Evolutionary conservation across 768 basidiomycete genomes (phyloP), one percentile per base, ranked within the genome.

Genomic region (Cyathus striatus): DNA sequence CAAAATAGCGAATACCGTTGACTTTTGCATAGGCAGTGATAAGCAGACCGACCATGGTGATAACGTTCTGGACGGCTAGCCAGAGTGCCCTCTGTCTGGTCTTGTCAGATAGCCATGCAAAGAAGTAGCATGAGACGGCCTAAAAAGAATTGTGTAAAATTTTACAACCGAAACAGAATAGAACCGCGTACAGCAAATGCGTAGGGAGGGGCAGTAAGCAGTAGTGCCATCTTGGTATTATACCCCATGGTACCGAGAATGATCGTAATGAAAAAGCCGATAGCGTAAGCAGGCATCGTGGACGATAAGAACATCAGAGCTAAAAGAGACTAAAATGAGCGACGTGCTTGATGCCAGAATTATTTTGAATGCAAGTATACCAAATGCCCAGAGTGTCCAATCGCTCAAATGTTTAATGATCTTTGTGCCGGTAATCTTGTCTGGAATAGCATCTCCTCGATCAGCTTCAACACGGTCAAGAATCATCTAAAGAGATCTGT

Each of bases 241-340:
- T 55, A 68, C 3, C 65, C 65, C 65, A 66, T 68, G 9, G 57
- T 49, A 14, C 48, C 46, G n/a, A 69, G 49, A 24, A 69, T 63
- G 32, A 63, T 61, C 13, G 68, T 60, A 14, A 61, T 49, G 50
- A 69, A 69, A 44, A 60, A 57, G 2, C 57, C 59, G 25, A 64
- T 61, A 3, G 61, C 66, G 41, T 68, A 68, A 6, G 65, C 64
- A 6, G 68, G 66, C 51, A 65, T 57, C 3, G 63, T 63, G 4
- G 62, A 49, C 27, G 56, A 59, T 56, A 68, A 53, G 44, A 67
- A 66, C 67, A 71, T 67, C 20, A 67, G 42, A 4, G 59, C 66
- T 58, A 34, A 16, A 38, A 25, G 38, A 7, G 14, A 21, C 13
- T 13, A 6, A 7, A 18, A 1, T 40, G 18, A 25, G 38, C 38